phyloP scores from a whole-genome alignment of 306 rosid species.

The Citrullus amarus region DNA sequence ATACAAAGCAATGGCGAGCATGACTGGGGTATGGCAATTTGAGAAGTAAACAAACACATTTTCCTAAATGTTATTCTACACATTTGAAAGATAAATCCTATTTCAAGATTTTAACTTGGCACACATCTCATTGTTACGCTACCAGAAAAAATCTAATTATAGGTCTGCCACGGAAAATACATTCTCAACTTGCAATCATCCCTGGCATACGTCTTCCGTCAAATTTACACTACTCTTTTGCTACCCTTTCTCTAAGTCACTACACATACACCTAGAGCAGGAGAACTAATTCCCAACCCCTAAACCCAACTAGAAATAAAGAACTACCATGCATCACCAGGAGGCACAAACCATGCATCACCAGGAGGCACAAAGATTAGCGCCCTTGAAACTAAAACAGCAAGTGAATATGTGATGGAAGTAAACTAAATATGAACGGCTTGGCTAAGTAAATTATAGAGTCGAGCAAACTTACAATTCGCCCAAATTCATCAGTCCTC shows the following conservation, averaged over 20 bases:
- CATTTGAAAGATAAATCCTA: not conserved
- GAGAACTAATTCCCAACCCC: not conserved
- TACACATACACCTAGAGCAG: not conserved
- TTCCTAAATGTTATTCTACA: not conserved
- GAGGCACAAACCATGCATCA: not conserved
- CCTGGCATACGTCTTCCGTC: not conserved
- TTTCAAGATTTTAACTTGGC: not conserved
- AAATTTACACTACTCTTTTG: not conserved
- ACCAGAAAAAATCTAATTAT: not conserved
- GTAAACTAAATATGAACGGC: not conserved
- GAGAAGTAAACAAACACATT: not conserved
- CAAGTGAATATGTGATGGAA: slow-evolving; percentile 1
- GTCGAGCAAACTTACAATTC: slow-evolving; percentile 54
- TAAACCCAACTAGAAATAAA: not conserved
- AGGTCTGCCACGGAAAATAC: not conserved
- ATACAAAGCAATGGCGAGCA: not conserved
- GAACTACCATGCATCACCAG: not conserved
- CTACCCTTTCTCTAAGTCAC: not conserved
- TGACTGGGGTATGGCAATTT: not conserved
- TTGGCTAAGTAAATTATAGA: not conserved
- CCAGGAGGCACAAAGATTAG: not conserved
- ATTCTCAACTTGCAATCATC: not conserved
- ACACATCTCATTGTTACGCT: not conserved
- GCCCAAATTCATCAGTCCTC: slow-evolving; percentile 87
- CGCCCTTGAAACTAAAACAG: not conserved